Base-by-base conservation (phyloP, 768 basidiomycete genomes). In the Astraeus odoratus region DNA sequence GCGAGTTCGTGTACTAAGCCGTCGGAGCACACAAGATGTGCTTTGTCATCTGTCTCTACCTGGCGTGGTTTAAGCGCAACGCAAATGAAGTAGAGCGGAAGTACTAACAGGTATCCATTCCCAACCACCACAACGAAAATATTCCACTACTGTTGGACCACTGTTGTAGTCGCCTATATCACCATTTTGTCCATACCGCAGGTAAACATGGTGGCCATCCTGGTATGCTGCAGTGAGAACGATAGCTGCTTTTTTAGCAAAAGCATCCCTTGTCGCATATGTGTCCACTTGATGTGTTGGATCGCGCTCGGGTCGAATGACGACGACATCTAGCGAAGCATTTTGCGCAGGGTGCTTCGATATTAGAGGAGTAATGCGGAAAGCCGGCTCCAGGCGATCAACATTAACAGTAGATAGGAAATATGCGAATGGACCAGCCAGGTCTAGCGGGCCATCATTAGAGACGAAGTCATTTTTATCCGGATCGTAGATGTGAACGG, bases 341-440 rank as follows among this genome's bases (percentile, higher is more conserved):
- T 64, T 66, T 0, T 58, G 49, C 2, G 78, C 67, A 3, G 79
- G 74, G 22, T 71, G 64, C 2, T 63, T 60, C 29, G 70, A 70
- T 6, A 73, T 63, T 40, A 80, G 72, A 13, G 94, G 90, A 13
- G 79, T 70, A 47, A 96, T 86, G 47, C 78, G 72, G 61, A 97
- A 95, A 10, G 69, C 60, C 4, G 86, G 78, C 63, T 98, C 95
- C 51, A 98, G 70, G 10, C 95, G 75, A 64, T 91, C 87, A 34
- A 86, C 86, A 49, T 91, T 87, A 43, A 85, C 72, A 0, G 86
- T 84, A 8, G 85, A 78, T 20, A 93, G 64, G 60, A 96, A 87
- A 65, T 97, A 98, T 22, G 75, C 71, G 57, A 94, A 96, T 4
- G 91, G 91, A 2, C 91, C 94, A 3, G 71, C 54, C 8, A 91